Conservation (phyloP, 306 rosid genomes). For the Cicer bijugum region DNA sequence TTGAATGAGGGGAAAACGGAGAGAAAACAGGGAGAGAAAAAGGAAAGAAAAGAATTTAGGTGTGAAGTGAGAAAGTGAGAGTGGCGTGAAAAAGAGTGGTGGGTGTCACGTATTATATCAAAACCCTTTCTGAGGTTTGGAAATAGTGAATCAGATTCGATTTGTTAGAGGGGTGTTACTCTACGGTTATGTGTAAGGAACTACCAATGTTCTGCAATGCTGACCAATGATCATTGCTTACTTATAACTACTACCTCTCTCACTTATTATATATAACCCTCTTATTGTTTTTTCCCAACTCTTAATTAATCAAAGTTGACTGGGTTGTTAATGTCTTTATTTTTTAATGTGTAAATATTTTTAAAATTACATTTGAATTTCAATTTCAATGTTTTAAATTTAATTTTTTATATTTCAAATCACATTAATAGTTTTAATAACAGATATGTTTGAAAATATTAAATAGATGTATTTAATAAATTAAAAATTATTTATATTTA, state of each 20-base stretch:
- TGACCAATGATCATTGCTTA: constrained; percentile 13
- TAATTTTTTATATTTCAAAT: too few relatives aligned
- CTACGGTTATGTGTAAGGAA: constrained; percentile 28
- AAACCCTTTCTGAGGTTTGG: constrained; percentile 22
- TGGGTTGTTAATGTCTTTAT: too few relatives aligned
- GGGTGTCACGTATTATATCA: constrained; percentile 48
- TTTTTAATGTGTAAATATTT: too few relatives aligned
- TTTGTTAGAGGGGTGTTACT: neutral
- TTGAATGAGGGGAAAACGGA: constrained; percentile 9
- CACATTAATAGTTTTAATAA: too few relatives aligned
- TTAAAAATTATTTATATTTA: too few relatives aligned
- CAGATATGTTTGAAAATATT: too few relatives aligned
- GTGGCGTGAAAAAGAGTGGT: constrained; percentile 36
- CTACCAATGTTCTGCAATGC: neutral
- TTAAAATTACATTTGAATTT: too few relatives aligned
- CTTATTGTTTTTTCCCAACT: too few relatives aligned
- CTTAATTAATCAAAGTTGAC: too few relatives aligned
- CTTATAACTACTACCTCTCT: neutral
- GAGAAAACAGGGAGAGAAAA: neutral
- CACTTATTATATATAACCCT: too few relatives aligned
- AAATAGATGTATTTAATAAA: too few relatives aligned
- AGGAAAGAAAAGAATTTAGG: neutral
- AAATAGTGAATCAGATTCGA: neutral
- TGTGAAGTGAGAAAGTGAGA: constrained; percentile 7
- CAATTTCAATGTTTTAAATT: too few relatives aligned